Base-by-base conservation (phyloP, 768 basidiomycete species). In the Thelephora ganbajun region DNA sequence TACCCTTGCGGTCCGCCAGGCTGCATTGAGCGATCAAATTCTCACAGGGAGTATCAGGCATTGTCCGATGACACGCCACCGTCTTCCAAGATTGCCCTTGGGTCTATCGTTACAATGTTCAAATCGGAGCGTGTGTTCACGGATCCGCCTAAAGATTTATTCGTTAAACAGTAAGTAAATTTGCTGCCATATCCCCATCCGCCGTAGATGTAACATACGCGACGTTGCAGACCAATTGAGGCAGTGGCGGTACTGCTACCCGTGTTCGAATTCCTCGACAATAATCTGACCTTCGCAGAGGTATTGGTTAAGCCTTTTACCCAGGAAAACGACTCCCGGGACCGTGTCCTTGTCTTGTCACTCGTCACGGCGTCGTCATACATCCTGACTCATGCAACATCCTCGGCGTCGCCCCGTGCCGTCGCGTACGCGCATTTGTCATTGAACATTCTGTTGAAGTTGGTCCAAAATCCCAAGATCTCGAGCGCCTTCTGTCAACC, bases 311-410 rank as follows among this genome's bases (percentile, higher is more conserved):
- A 71, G 13, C 36, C 62, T 18, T 53, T 52, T 7, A 44, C 51
- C 4, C 58, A 58, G 1, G 64, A 58, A n/a, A 43, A 47, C 7
- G 56, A 50, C 47, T 53, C 55, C n/a, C 58, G 35, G 47, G 57
- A 59, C 5, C 54, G 69, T 0, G 69, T 72, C 5, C 59, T 72
- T 9, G 61, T 70, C 1, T 65, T 70, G 52, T 73, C 71, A 11
- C 57, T 79, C 11, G 55, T 83, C 42, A 72, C 76, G 3, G 57
- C 83, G 46, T 72, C 77, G 2, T 82, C 80, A 0, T 83, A 83
- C 62, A 55, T 83, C 43, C 61, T 82, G 46, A 73, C 78, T 1
- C 82, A 85, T 57, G 80, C 80, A 11, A 74, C 78, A 11, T 79
- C 82, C 4, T 64, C 72, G 0, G 67, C 70, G 2, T 76, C 79